phyloP scores from a whole-genome alignment of 805 yeast genomes.

The Pichia ethanolica region DNA sequence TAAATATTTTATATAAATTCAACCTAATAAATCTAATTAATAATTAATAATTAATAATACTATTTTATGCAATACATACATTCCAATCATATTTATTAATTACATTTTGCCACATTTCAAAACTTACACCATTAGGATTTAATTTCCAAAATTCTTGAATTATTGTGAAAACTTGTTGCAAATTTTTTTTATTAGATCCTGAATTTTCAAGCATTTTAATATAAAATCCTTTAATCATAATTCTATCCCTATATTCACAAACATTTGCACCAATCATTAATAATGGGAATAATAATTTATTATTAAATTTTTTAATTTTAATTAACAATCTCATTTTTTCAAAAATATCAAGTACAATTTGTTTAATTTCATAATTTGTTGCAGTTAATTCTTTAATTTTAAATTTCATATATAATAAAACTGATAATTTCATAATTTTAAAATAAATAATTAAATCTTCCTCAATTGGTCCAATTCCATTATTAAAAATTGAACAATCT shows the following conservation, averaged over 20 bases:
- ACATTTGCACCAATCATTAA: constrained; percentile 22
- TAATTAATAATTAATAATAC: too few relatives aligned
- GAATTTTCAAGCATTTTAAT: constrained; percentile 5
- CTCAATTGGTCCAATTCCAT: not conserved
- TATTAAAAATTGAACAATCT: constrained; percentile 9
- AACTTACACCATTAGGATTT: constrained; percentile 19
- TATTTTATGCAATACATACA: constrained; percentile 14
- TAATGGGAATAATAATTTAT: constrained; percentile 18
- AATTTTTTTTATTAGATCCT: constrained; percentile 7
- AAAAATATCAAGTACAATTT: constrained; percentile 15
- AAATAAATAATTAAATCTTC: constrained; percentile 13
- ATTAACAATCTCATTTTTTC: constrained; percentile 13
- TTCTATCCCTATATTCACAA: constrained; percentile 20
- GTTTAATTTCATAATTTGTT: constrained; percentile 18
- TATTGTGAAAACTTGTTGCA: constrained; percentile 16
- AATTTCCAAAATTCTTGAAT: constrained; percentile 20
- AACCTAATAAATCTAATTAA: too few relatives aligned
- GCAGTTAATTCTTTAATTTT: constrained; percentile 18
- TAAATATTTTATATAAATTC: too few relatives aligned
- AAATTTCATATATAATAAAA: constrained; percentile 14
- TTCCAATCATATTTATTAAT: constrained; percentile 20
- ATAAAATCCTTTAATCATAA: constrained; percentile 16
- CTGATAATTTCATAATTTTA: constrained; percentile 16
- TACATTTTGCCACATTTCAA: constrained; percentile 19
- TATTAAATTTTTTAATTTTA: constrained; percentile 6